Base-by-base conservation (phyloP, 441 rosid species). In the Populus hybrid region DNA sequence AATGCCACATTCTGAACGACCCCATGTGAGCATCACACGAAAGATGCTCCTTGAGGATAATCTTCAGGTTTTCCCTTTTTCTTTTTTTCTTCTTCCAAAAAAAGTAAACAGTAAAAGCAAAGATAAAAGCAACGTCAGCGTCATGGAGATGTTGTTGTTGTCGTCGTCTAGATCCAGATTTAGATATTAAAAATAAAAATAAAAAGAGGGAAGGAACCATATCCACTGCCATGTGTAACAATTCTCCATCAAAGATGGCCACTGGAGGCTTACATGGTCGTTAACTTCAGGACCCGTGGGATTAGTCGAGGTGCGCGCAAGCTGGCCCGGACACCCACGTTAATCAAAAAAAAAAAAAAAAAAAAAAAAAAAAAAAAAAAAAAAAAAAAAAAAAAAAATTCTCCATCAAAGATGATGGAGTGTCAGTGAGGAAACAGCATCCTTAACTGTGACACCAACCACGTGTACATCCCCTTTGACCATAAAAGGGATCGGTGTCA, bases 101-200 rank as follows among this genome's bases (percentile, higher is more conserved):
- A 42, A 40, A 10, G 12, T 21, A 36, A 77, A 75, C 69, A 67
- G 14, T 10, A 21, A 59, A 67, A 38, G 70, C 66, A n/a, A 74
- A 65, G 40, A 28, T 59, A 69, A 77, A 73, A 28, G 73, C 6
- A 20, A 70, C 3, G 78, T 77, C 81, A 66, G 77, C 64, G 72
- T 79, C 82, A 80, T 69, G 77, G 75, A 73, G 77, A 84, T 82
- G 78, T 79, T 34, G 36, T 34, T 5, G 36, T 8, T 2, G 40
- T 24, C 32, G 9, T 30, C 46, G 30, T 28, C 30, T 16, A 50
- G 59, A 50, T 50, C 20, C 59, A 50, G 59, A 0, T 16, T 3
- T 18, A 42, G 12, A 42, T 2, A 28, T 28, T 28, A 28, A 28
- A 28, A 28, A 28, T 2, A 28, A 28, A 28, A 28, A 28, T 0